These are phyloP conservation scores for Zhuliangozyma blackwelliae DNA, from an alignment of 1,139 yeast species.

Conservation along the genomic window DNA sequence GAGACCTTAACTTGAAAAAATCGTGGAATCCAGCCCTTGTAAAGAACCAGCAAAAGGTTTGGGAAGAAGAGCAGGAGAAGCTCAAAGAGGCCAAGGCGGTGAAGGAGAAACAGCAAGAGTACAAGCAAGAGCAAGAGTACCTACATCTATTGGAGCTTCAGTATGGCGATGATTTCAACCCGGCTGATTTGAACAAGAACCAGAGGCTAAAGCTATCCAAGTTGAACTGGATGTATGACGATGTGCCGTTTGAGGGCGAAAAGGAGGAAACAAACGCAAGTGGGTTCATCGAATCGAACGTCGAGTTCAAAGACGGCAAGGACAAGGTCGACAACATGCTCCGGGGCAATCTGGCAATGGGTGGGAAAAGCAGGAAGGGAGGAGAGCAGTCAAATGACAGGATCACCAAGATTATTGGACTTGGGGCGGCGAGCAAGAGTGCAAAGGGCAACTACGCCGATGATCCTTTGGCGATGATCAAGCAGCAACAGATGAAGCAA, in stretches of 20 bases:
- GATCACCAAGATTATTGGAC: conserved; percentile 15
- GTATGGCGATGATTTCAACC: conserved; percentile 30
- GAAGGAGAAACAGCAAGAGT: conserved; percentile 61
- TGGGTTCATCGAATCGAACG: conserved; percentile 32
- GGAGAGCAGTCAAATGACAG: conserved; percentile 7
- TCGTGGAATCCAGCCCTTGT: conserved; percentile 94
- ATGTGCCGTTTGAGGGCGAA: conserved; percentile 14
- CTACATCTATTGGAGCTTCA: conserved; percentile 55
- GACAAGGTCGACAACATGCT: conserved; percentile 31
- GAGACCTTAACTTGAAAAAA: conserved; percentile 83
- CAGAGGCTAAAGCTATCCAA: conserved; percentile 46
- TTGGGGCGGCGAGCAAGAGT: conserved; percentile 7
- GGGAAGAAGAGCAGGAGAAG: conserved; percentile 79
- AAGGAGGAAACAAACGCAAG: conserved; percentile 17
- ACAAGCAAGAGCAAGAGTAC: conserved; percentile 60
- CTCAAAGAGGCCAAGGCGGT: conserved; percentile 66
- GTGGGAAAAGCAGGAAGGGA: conserved; percentile 6
- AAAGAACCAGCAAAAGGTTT: conserved; percentile 81
- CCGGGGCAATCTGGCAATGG: conserved; percentile 16
- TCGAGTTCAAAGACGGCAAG: conserved; percentile 33
- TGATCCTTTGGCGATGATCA: conserved; percentile 55
- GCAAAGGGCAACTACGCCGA: conserved; percentile 22
- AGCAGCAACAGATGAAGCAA: conserved; percentile 28
- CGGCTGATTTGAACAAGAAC: conserved; percentile 24
- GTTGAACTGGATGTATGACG: conserved; percentile 86